Conservation (phyloP, 805 yeast genomes). For the Yamadazyma sp. region DNA sequence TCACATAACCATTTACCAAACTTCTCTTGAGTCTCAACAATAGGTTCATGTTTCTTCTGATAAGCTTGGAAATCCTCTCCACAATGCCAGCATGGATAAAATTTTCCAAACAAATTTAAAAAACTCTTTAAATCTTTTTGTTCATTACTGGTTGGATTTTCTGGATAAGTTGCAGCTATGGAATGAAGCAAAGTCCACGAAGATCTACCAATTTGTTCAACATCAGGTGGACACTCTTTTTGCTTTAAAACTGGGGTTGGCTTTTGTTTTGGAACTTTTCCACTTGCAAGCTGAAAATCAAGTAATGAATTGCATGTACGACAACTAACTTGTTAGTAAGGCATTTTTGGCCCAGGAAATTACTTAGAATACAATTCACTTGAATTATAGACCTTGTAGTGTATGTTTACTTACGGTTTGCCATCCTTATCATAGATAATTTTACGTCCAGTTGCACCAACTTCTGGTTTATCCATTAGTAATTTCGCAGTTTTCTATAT, state of each 20-base stretch:
- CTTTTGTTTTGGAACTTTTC: conserved; percentile 9
- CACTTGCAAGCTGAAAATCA: conserved; percentile 69
- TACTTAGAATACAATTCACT: background rate
- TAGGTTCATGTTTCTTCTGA: conserved; percentile 51
- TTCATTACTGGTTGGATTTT: conserved; percentile 53
- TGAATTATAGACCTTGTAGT: background rate
- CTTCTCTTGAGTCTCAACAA: conserved; percentile 64
- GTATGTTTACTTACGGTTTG: conserved; percentile 67
- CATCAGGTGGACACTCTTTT: conserved; percentile 79
- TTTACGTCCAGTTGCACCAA: conserved; percentile 62
- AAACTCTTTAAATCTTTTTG: conserved; percentile 73
- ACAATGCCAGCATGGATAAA: conserved; percentile 94
- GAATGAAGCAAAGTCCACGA: conserved; percentile 93
- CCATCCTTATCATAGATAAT: conserved; percentile 85
- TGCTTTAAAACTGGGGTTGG: conserved; percentile 7
- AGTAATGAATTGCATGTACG: conserved; percentile 81
- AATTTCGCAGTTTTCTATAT: too few relatives aligned
- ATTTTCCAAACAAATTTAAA: conserved; percentile 63
- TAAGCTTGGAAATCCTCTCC: conserved; percentile 78
- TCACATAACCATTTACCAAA: conserved; percentile 90
- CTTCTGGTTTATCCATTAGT: conserved; percentile 28
- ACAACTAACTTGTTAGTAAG: conserved; percentile 46
- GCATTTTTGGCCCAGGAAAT: background rate
- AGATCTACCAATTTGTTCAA: conserved; percentile 71
- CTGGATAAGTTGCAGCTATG: conserved; percentile 87